Evolutionary conservation across 257 asterid species (phyloP).

Genomic region (Lycium ferocissimum): DNA sequence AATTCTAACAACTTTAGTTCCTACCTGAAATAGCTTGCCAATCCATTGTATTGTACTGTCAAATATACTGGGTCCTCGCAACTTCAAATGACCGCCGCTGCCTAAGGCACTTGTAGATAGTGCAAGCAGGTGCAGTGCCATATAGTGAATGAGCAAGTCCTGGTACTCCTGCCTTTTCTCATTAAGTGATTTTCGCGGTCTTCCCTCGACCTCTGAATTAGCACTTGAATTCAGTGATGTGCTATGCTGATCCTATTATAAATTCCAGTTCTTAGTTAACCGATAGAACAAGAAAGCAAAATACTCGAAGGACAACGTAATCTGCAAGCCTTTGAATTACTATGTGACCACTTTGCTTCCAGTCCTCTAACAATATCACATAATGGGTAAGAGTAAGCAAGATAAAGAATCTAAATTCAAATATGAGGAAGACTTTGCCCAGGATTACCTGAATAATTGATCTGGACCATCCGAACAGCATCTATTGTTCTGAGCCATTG

Average conservation of each 20-base stretch:
- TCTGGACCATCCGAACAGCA: conserved; percentile 78
- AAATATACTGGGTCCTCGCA: conserved; percentile 86
- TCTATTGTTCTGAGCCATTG: conserved; percentile 76
- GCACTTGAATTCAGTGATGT: conserved; percentile 76
- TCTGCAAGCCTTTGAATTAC: conserved; percentile 55
- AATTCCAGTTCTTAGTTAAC: conserved; percentile 21
- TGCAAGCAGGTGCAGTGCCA: conserved; percentile 97
- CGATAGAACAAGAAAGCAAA: background rate
- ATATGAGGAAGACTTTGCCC: conserved; percentile 4
- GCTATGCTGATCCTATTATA: conserved; percentile 74
- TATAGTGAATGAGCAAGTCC: conserved; percentile 87
- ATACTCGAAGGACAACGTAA: conserved; percentile 22
- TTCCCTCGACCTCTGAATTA: conserved; percentile 67
- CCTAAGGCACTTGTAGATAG: conserved; percentile 91
- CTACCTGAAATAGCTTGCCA: conserved; percentile 94
- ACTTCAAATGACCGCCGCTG: conserved; percentile 95
- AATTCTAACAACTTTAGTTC: conserved; percentile 16
- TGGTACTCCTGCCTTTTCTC: conserved; percentile 96
- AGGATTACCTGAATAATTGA: conserved; percentile 78
- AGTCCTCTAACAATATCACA: conserved; percentile 59
- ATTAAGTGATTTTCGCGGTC: conserved; percentile 88
- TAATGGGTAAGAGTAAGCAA: conserved; percentile 35
- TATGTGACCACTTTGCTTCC: conserved; percentile 64
- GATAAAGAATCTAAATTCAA: conserved; percentile 41
- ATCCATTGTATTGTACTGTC: conserved; percentile 89